Evolutionary conservation across 2,329 filamentous ascomycete species (phyloP).

Genomic region (Diaporthe eres): DNA sequence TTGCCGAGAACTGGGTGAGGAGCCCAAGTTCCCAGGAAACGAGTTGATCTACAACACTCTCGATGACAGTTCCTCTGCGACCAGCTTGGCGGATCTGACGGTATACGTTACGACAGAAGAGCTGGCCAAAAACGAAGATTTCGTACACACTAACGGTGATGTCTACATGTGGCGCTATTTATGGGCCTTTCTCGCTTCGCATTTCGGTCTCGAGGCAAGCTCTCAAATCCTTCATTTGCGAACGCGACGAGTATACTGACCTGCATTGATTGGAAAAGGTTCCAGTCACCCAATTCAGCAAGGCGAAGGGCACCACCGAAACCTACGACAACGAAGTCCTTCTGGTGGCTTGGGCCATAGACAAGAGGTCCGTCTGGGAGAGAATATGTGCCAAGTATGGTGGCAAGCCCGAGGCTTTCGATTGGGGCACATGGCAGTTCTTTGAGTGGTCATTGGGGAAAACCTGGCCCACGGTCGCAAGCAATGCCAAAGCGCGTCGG

Average conservation of each 20-base stretch:
- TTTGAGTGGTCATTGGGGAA: conserved; percentile 40
- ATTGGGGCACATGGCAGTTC: conserved; percentile 40
- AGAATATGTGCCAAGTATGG: conserved; percentile 38
- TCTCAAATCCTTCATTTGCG: neutral
- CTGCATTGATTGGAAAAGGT: neutral
- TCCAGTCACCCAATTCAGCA: conserved; percentile 21
- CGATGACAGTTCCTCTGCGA: conserved; percentile 48
- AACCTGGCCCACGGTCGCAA: conserved; percentile 32
- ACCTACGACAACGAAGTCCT: conserved; percentile 32
- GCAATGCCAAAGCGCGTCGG: neutral
- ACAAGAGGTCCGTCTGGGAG: conserved; percentile 37
- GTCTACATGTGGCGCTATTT: conserved; percentile 48
- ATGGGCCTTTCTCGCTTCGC: conserved; percentile 43
- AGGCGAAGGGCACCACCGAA: conserved; percentile 1
- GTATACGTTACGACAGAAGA: conserved; percentile 44
- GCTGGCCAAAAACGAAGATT: conserved; percentile 46
- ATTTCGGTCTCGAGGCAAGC: conserved; percentile 45
- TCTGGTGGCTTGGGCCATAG: conserved; percentile 37
- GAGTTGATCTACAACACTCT: conserved; percentile 47
- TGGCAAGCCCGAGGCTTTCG: conserved; percentile 36
- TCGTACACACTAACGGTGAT: conserved; percentile 49
- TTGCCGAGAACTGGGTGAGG: conserved; percentile 46
- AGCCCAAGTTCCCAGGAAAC: conserved; percentile 46
- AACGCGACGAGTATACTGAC: neutral
- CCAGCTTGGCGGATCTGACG: conserved; percentile 47